Evolutionary conservation across 192 early-diverging fungal species (phyloP), one percentile per base, ranked within the genome.

Genomic region (Backusella morwellensis): DNA sequence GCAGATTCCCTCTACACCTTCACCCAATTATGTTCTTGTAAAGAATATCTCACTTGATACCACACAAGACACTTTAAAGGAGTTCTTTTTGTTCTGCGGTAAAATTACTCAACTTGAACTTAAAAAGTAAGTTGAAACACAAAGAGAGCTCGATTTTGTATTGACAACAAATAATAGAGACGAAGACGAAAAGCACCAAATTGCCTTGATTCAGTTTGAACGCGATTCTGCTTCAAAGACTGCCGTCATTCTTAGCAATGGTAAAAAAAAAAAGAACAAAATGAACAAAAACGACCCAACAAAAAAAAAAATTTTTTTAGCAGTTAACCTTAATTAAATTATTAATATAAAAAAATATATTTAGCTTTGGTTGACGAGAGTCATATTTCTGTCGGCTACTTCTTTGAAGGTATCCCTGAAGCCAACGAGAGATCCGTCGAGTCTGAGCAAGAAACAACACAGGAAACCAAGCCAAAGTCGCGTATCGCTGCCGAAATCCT

Each of bases 31-130:
- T 72, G 82, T 91, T 68, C 59, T 86, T 41, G 90, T 90, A 36
- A 80, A 72, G 72, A 84, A 87, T 67, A 90, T 91, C 81, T 83
- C 88, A 41, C 70, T 73, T 21, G 68, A 80, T 14, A 85, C 88
- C 14, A 84, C 86, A 9, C 87, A 89, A 36, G 86, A 86, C 41
- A 86, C 87, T 70, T 88, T 91, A 63, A 88, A 86, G 77, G 90
- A 91, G 74, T 91, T 91, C 75, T 91, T 91, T 75, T 76, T 85
- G 63, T 91, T 91, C 78, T 90, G 90, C 75, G 90, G 90, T 66
- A 88, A 86, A 77, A 91, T 91, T 72, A 75, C 81, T 47, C 82
- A 89, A 78, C 90, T 91, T 74, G 88, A 90, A 77, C 76, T 91
- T 63, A 70, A 70, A 21, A 23, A 41, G 69, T 70, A 44, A 19